phyloP scores from a whole-genome alignment of 1,139 yeast genomes.

The Torulaspora pretoriensis region DNA sequence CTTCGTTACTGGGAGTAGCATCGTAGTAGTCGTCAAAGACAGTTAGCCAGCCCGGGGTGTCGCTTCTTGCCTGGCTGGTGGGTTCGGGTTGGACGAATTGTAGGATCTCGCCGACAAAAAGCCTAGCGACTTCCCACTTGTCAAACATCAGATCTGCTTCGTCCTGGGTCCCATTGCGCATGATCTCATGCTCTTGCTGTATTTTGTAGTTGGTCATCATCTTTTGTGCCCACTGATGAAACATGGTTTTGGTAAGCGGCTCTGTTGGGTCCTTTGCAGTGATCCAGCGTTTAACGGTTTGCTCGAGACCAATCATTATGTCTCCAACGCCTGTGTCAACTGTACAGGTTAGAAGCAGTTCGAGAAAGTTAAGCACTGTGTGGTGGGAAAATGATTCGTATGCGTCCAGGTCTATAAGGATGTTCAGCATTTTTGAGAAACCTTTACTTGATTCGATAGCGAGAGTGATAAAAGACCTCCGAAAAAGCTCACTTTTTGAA shows the following conservation, averaged over 20 bases:
- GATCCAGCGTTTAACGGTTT: conserved; percentile 12
- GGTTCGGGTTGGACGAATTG: conserved; percentile 9
- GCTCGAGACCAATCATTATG: conserved; percentile 17
- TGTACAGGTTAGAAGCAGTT: conserved; percentile 13
- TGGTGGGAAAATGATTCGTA: conserved; percentile 4
- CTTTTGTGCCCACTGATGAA: conserved; percentile 11
- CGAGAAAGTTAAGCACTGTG: conserved; percentile 5
- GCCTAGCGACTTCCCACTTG: conserved; percentile 16
- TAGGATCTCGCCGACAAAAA: conserved; percentile 10
- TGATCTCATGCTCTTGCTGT: conserved; percentile 4
- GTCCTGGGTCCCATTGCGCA: conserved; percentile 7
- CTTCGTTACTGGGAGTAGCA: not conserved
- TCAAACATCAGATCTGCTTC: conserved; percentile 17
- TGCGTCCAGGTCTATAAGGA: conserved; percentile 7
- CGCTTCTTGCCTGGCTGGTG: conserved; percentile 1
- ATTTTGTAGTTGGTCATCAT: conserved; percentile 7
- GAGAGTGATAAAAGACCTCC: conserved; percentile 17
- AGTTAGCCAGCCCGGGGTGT: conserved; percentile 13
- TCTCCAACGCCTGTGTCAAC: conserved; percentile 18
- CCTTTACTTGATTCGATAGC: conserved; percentile 18
- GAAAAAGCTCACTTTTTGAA: conserved; percentile 11
- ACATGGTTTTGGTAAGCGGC: conserved; percentile 2
- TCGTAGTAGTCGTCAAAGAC: conserved; percentile 11
- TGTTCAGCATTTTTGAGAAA: conserved; percentile 10
- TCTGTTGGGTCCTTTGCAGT: conserved; percentile 6